A percentile compares a stretch with the other conserved stretches of the same genome.
Evolutionary conservation across 2,329 filamentous ascomycete genomes (phyloP).

Genomic region (Fusarium tjaetaba): DNA sequence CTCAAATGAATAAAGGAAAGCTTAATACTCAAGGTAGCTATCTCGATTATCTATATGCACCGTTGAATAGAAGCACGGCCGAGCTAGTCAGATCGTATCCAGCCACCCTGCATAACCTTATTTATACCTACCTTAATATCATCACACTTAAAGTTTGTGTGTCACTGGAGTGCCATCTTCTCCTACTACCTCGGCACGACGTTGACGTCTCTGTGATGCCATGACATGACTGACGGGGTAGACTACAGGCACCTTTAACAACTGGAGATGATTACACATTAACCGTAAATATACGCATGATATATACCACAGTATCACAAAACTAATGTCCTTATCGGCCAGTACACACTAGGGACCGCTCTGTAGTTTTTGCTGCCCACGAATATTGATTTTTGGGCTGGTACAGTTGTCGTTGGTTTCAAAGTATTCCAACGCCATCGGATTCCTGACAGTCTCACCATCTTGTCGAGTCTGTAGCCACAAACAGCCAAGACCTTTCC

Average conservation of each 20-base stretch:
- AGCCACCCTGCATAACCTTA: neutral
- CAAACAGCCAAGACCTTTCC: neutral
- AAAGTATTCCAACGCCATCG: neutral
- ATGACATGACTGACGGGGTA: neutral
- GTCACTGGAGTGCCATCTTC: neutral
- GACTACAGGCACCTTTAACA: neutral
- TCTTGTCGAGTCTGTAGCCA: neutral
- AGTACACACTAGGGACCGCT: neutral
- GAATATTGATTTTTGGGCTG: neutral
- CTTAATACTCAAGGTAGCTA: neutral
- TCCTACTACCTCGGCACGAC: neutral
- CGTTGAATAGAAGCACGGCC: neutral
- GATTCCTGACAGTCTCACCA: neutral
- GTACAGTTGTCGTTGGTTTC: neutral
- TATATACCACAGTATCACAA: neutral
- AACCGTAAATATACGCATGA: neutral
- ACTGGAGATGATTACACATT: neutral
- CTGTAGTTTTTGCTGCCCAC: neutral
- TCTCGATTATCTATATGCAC: constrained; percentile 7
- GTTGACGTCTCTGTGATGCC: neutral
- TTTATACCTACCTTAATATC: neutral
- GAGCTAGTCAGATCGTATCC: neutral
- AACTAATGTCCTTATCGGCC: neutral
- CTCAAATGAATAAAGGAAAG: neutral
- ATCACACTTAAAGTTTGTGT: neutral